A percentile compares a stretch with the other conserved stretches of the same genome.
These are phyloP conservation scores for Erucastrum elatum DNA, from an alignment of 345 rosid genomes.

Conservation along the genomic window DNA sequence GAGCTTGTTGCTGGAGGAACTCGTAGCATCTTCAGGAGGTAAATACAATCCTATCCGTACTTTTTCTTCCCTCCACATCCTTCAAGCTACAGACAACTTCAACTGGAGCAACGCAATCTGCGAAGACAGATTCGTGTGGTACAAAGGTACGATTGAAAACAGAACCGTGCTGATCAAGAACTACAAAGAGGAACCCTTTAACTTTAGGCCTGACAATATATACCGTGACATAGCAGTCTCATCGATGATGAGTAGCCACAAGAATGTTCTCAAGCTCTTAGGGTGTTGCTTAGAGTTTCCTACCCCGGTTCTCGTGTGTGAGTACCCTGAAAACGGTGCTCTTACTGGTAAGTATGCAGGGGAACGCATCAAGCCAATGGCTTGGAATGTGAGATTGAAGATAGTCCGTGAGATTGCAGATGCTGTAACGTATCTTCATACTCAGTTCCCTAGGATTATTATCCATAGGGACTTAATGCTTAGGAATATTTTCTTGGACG, in stretches of 20 bases:
- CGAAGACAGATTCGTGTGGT: no score
- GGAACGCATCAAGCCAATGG: neutral
- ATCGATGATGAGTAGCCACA: constrained; percentile 31
- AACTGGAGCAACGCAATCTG: constrained; percentile 1
- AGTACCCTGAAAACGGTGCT: constrained; percentile 13
- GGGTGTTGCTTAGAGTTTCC: constrained; percentile 29
- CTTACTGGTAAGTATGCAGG: neutral
- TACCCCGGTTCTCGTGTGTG: constrained; percentile 26
- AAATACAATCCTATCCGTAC: constrained; percentile 28
- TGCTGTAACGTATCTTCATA: constrained; percentile 23
- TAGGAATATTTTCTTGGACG: constrained; percentile 7
- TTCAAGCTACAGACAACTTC: constrained; percentile 32
- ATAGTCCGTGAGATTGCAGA: constrained; percentile 16
- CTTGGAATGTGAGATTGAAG: constrained; percentile 1
- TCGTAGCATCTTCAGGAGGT: constrained; percentile 30
- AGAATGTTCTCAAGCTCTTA: constrained; percentile 26
- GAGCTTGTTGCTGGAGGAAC: constrained; percentile 26
- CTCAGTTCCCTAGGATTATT: neutral
- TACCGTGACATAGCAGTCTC: constrained; percentile 25
- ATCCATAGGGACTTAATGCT: constrained; percentile 1
- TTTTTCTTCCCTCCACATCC: constrained; percentile 28
- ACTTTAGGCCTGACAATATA: constrained; percentile 16
- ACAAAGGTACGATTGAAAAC: no score
- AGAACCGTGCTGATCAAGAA: constrained; percentile 29
- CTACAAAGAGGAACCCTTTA: neutral